Percentiles rank a stretch among this genome's conserved stretches.
Evolutionary conservation across 1,139 yeast species (phyloP).

Genomic region (Magnusiomyces tetraspermus): DNA sequence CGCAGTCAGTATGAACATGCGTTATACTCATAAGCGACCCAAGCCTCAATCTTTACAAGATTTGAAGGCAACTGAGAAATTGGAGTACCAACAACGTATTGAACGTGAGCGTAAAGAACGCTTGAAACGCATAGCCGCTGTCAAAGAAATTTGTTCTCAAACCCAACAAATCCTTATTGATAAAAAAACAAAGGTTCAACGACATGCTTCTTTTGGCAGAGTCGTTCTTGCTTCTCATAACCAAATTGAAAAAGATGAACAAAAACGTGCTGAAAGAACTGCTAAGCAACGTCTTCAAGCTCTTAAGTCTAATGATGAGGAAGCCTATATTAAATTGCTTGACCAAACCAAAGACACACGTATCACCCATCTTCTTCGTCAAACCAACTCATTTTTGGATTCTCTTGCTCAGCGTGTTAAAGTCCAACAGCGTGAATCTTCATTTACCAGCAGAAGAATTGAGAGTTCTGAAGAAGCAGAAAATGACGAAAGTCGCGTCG

Average conservation of each 20-base stretch:
- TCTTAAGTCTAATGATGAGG: constrained; percentile 92
- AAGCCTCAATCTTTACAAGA: constrained; percentile 60
- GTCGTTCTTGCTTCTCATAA: constrained; percentile 50
- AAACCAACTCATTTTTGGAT: constrained; percentile 83
- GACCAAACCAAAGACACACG: constrained; percentile 97
- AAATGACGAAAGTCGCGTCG: constrained; percentile 47
- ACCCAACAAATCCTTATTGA: constrained; percentile 30
- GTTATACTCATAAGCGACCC: constrained; percentile 38
- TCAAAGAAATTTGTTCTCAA: constrained; percentile 35
- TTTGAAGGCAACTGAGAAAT: constrained; percentile 51
- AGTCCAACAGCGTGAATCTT: constrained; percentile 57
- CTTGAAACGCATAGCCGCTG: constrained; percentile 28
- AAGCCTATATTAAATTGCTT: constrained; percentile 86
- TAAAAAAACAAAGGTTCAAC: constrained; percentile 17
- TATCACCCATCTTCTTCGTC: constrained; percentile 86
- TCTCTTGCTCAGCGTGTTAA: constrained; percentile 85
- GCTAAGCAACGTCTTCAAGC: constrained; percentile 98
- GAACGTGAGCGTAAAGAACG: constrained; percentile 41
- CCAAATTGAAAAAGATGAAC: constrained; percentile 80
- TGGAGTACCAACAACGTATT: constrained; percentile 46
- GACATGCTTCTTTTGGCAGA: constrained; percentile 24
- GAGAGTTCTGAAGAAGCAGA: constrained; percentile 40
- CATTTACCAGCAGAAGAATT: constrained; percentile 33
- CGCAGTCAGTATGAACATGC: constrained; percentile 28
- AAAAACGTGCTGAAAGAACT: constrained; percentile 73